A percentile compares a stretch with the other conserved stretches of the same genome.
Conservation (phyloP, 768 basidiomycete species). For the Lyophyllum semitale region DNA sequence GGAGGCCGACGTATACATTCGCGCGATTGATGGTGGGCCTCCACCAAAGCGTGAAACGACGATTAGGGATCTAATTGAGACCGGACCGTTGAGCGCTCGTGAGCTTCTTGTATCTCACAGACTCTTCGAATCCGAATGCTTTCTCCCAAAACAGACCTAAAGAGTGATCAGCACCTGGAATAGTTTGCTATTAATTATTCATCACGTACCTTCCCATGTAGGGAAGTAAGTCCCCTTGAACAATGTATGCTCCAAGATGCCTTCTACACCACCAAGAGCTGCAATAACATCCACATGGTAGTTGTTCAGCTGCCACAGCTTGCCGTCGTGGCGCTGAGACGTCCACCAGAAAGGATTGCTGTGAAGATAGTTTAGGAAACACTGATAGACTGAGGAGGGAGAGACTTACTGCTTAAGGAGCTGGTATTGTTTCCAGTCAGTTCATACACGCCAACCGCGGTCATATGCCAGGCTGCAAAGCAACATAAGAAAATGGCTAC, state of each 20-base stretch:
- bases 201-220: slow-evolving; percentile 82
- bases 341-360: slow-evolving; percentile 99
- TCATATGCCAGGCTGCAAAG: slow-evolving; percentile 83
- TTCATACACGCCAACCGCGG: slow-evolving; percentile 97
- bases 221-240: slow-evolving; percentile 99
- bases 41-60: slow-evolving; percentile 99
- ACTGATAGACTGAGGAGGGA: not conserved
- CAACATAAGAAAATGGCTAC: not conserved
- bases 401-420: slow-evolving; percentile 78
- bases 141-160: slow-evolving; percentile 96
- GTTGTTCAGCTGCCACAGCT: slow-evolving; percentile 96
- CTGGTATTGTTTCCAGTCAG: slow-evolving; percentile 98
- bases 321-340: slow-evolving; percentile 93
- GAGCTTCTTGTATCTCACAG: slow-evolving; percentile 93
- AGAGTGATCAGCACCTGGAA: slow-evolving; percentile 2
- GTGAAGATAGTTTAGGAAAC: slow-evolving; percentile 8
- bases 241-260: slow-evolving; percentile 93
- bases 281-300: slow-evolving; percentile 99
- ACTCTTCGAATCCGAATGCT: slow-evolving; percentile 94
- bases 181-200: not conserved
- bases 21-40: slow-evolving; percentile 99
- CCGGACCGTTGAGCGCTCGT: slow-evolving; percentile 99
- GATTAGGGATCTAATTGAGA: slow-evolving; percentile 97
- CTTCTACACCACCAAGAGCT: slow-evolving; percentile 95
- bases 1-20: slow-evolving; percentile 99